These are phyloP conservation scores for Xylaria sp. DNA, from an alignment of 2,329 filamentous ascomycete genomes.

Conservation along the genomic window DNA sequence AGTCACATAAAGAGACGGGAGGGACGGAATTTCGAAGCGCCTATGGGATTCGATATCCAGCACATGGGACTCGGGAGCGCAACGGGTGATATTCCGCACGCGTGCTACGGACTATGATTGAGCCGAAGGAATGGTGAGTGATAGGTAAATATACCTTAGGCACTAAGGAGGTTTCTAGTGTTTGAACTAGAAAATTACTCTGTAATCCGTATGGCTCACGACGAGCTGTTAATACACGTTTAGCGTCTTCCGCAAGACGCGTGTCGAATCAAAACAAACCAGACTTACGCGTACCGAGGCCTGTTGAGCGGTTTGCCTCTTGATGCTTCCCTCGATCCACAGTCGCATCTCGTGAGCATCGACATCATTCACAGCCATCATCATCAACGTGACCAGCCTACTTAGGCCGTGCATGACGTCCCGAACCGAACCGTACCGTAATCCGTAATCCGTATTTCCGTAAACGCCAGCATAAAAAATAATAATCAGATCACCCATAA, in stretches of 20 bases:
- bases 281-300: no score
- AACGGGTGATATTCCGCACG: slow-evolving; percentile 41
- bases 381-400: no score
- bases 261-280: background rate
- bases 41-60: slow-evolving; percentile 44
- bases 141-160: slow-evolving; percentile 1
- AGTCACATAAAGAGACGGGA: slow-evolving; percentile 51
- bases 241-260: background rate
- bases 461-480: no score
- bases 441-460: no score
- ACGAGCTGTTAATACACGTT: background rate
- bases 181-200: background rate
- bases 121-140: slow-evolving; percentile 9
- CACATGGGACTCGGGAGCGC: slow-evolving; percentile 40
- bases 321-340: background rate
- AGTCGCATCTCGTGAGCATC: slow-evolving; percentile 12
- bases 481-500: no score
- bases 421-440: no score
- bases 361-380: background rate
- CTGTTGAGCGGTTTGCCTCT: background rate
- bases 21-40: slow-evolving; percentile 17
- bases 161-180: background rate
- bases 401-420: no score
- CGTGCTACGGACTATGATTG: slow-evolving; percentile 47
- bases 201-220: background rate